Conservation (phyloP, 345 rosid species). For the Heritiera fomes region DNA sequence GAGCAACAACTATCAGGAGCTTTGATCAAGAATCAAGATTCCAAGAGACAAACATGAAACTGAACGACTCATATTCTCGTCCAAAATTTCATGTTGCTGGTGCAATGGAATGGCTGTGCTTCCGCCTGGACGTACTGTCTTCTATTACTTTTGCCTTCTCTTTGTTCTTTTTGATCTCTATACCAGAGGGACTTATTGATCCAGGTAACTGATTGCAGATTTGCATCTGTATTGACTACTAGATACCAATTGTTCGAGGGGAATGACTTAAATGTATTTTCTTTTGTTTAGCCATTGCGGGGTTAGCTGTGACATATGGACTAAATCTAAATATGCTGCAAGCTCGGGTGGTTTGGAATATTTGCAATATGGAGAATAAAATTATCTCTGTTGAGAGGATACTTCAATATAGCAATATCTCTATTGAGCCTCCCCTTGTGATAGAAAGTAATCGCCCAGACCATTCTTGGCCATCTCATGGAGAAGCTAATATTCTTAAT, state of each 20-base stretch:
- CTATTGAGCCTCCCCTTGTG: conserved; percentile 65
- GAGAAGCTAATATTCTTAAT: conserved; percentile 49
- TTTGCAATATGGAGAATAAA: conserved; percentile 53
- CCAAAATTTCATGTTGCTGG: conserved; percentile 58
- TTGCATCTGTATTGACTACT: neutral
- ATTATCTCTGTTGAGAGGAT: conserved; percentile 56
- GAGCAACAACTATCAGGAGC: conserved; percentile 78
- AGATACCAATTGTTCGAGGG: neutral
- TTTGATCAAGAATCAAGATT: conserved; percentile 72
- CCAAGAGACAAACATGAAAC: conserved; percentile 49
- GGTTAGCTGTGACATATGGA: conserved; percentile 84
- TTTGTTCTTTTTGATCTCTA: conserved; percentile 59
- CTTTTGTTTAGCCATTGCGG: conserved; percentile 60
- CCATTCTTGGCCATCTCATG: conserved; percentile 56
- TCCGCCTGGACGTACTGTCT: conserved; percentile 71
- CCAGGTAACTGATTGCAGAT: conserved; percentile 48
- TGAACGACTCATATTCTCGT: conserved; percentile 67
- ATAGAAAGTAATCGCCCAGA: conserved; percentile 53
- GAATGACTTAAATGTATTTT: neutral
- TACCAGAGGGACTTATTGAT: conserved; percentile 60
- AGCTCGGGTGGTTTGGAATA: conserved; percentile 67
- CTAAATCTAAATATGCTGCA: conserved; percentile 68
- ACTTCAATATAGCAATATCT: conserved; percentile 52
- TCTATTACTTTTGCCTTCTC: conserved; percentile 70
- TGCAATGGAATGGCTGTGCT: conserved; percentile 87